Conservation (phyloP, 441 rosid species). For the Populus hybrid region DNA sequence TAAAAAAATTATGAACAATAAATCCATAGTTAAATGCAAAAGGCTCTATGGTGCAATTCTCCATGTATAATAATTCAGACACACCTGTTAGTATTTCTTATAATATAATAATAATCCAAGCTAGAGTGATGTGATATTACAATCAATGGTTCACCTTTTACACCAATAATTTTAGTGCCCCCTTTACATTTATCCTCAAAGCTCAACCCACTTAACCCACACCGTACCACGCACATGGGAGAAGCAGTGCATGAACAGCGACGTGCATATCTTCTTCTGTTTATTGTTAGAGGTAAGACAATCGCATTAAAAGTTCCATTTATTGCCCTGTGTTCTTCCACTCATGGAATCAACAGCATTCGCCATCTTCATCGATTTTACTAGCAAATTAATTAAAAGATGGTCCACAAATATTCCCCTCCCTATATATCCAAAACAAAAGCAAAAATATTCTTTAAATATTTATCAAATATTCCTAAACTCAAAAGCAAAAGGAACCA, state of each 20-base stretch:
- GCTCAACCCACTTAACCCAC: background rate
- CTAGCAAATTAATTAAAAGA: background rate
- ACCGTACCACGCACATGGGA: constrained; percentile 29
- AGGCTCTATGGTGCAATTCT: no score
- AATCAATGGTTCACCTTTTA: background rate
- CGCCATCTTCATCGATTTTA: background rate
- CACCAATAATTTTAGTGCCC: background rate
- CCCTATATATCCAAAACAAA: background rate
- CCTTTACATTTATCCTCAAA: background rate
- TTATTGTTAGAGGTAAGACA: background rate
- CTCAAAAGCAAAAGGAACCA: background rate
- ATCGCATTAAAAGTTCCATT: background rate
- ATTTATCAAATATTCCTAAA: no score
- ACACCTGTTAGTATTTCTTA: no score
- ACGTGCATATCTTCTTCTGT: constrained; percentile 14
- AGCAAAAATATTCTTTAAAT: no score
- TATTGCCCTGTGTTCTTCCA: background rate
- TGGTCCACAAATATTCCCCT: background rate
- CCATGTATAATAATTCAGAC: no score
- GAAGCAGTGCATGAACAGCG: constrained; percentile 23
- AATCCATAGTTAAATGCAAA: no score
- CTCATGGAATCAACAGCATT: background rate
- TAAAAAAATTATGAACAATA: no score
- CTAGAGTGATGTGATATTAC: background rate
- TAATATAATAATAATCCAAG: no score